Evolutionary conservation across 345 rosid genomes (phyloP).

Genomic region (Aegle marmelos): DNA sequence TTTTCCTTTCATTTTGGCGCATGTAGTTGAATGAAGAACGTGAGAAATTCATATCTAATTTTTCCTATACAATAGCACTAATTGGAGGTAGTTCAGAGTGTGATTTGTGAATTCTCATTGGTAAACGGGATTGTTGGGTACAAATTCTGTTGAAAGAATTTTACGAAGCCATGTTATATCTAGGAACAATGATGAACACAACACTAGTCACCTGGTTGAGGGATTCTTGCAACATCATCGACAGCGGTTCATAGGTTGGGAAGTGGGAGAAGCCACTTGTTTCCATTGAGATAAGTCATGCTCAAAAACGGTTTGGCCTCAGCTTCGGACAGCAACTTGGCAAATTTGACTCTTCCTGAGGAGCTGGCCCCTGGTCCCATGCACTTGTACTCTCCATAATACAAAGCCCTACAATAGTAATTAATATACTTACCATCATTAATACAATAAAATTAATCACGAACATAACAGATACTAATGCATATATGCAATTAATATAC

Average conservation of each 20-base stretch:
- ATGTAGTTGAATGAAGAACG: too few species aligned
- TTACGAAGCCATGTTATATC: too few species aligned
- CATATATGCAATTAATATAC: neutral
- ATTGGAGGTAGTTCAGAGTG: too few species aligned
- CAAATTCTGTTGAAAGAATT: too few species aligned
- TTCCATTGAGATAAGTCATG: constrained; percentile 28
- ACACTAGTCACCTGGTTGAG: too few species aligned
- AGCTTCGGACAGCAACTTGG: constrained; percentile 15
- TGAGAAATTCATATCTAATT: too few species aligned
- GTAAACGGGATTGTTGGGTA: too few species aligned
- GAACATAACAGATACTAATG: neutral
- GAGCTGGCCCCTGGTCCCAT: constrained; percentile 20
- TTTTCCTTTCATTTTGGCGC: too few species aligned
- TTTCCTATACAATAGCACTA: too few species aligned
- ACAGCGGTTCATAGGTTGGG: constrained; percentile 1
- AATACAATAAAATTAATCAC: neutral
- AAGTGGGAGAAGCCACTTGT: constrained; percentile 32
- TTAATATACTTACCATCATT: neutral
- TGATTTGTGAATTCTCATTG: too few species aligned
- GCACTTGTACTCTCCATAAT: constrained; percentile 34
- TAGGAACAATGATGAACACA: too few species aligned
- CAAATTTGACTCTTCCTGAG: constrained; percentile 12
- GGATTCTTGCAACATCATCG: too few species aligned
- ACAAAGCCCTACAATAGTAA: constrained; percentile 15
- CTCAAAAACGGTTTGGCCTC: constrained; percentile 28